phyloP scores from a whole-genome alignment of 2,329 filamentous ascomycete genomes.

The Nemania sp. region DNA sequence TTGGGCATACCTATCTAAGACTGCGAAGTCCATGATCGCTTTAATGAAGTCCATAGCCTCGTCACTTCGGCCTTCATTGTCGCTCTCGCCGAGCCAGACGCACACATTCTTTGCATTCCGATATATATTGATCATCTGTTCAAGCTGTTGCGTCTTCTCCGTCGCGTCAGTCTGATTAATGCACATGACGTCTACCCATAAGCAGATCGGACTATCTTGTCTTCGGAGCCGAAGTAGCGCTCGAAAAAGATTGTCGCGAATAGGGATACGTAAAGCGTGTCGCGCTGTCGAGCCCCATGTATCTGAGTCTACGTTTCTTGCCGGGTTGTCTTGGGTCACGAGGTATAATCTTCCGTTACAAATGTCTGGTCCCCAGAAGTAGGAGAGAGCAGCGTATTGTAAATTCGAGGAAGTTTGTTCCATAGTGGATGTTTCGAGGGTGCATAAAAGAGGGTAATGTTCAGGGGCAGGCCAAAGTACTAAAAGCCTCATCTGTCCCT shows the following conservation, averaged over 20 bases:
- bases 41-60: conserved; percentile 16
- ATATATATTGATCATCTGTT: conserved; percentile 9
- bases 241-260: background rate
- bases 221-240: background rate
- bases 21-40: background rate
- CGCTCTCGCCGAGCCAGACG: conserved; percentile 12
- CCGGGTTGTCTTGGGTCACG: background rate
- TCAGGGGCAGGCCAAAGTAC: background rate
- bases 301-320: background rate
- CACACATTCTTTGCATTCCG: conserved; percentile 3
- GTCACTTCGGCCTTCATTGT: background rate
- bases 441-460: background rate
- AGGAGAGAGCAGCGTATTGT: background rate
- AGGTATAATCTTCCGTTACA: background rate
- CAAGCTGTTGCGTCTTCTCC: conserved; percentile 1
- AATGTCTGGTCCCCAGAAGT: background rate
- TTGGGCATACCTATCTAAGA: background rate
- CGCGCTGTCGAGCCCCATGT: background rate
- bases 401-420: background rate
- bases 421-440: background rate
- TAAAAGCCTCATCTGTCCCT: background rate
- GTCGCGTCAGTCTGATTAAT: conserved; percentile 1
- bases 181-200: background rate
- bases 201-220: background rate
- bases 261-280: background rate